phyloP scores from a whole-genome alignment of 306 rosid species.

The Vigna angularis region DNA sequence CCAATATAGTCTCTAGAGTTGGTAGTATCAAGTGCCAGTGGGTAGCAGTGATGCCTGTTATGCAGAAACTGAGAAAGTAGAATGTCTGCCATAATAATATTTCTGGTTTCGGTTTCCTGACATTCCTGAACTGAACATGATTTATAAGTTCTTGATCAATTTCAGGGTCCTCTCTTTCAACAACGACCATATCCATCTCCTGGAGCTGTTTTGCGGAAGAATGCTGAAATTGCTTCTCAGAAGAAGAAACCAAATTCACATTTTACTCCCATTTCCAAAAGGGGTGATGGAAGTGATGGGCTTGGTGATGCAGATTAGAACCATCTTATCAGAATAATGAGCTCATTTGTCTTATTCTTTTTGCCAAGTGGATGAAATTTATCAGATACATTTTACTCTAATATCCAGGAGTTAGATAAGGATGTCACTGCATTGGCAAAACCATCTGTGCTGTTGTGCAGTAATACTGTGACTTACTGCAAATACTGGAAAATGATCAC shows the following conservation, averaged over 20 bases:
- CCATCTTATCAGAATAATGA: neutral
- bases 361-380: slow-evolving; percentile 36
- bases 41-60: neutral
- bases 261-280: slow-evolving; percentile 80
- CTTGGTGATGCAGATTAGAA: slow-evolving; percentile 96
- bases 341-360: slow-evolving; percentile 35
- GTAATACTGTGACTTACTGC: slow-evolving; percentile 1
- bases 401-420: slow-evolving; percentile 24
- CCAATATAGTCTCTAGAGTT: neutral
- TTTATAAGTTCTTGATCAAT: slow-evolving; percentile 32
- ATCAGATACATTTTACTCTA: slow-evolving; percentile 30
- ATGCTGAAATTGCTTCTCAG: slow-evolving; percentile 89
- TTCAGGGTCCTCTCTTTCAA: slow-evolving; percentile 98
- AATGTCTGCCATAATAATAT: slow-evolving; percentile 1
- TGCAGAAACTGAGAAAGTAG: slow-evolving; percentile 26
- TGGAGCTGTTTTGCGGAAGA: slow-evolving; percentile 92
- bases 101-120: slow-evolving; percentile 30
- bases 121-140: slow-evolving; percentile 37
- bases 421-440: slow-evolving; percentile 32
- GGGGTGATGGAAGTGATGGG: slow-evolving; percentile 97
- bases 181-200: slow-evolving; percentile 99
- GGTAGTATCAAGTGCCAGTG: slow-evolving; percentile 20
- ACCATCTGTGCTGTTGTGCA: slow-evolving; percentile 35
- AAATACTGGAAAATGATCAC: slow-evolving; percentile 31
- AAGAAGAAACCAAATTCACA: slow-evolving; percentile 74